These are phyloP conservation scores for Physocladia obscura DNA, from an alignment of 192 early-diverging fungal species.

Conservation along the genomic window DNA sequence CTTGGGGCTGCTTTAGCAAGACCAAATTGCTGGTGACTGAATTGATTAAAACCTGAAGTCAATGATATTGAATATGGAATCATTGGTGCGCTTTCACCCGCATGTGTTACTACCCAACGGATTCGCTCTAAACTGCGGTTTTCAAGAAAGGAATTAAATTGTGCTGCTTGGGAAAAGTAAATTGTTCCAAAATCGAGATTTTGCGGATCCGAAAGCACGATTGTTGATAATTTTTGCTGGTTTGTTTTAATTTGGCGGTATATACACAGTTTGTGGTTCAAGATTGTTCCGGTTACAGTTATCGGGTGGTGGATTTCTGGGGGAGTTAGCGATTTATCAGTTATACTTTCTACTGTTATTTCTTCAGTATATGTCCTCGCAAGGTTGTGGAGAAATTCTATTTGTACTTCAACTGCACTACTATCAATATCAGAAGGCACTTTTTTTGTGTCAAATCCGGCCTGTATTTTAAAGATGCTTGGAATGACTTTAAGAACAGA, in stretches of 20 bases:
- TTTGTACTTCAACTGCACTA: slow-evolving; percentile 8
- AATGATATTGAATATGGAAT: slow-evolving; percentile 22
- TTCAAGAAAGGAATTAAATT: slow-evolving; percentile 35
- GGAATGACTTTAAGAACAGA: neutral
- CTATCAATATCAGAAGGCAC: neutral
- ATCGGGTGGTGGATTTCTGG: neutral
- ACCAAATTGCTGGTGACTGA: neutral
- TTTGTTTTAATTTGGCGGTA: slow-evolving; percentile 1
- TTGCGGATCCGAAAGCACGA: slow-evolving; percentile 31
- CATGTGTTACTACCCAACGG: slow-evolving; percentile 47
- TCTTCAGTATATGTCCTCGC: slow-evolving; percentile 28
- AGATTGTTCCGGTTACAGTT: slow-evolving; percentile 26
- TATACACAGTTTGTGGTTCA: slow-evolving; percentile 43
- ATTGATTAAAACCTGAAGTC: neutral
- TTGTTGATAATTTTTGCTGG: too few species aligned
- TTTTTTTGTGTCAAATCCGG: neutral
- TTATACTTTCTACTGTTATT: slow-evolving; percentile 28
- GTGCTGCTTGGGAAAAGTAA: slow-evolving; percentile 43
- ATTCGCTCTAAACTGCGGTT: slow-evolving; percentile 31
- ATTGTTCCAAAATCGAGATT: slow-evolving; percentile 43
- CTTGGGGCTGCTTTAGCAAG: neutral
- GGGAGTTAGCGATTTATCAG: neutral
- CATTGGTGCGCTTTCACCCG: slow-evolving; percentile 39
- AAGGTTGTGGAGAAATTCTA: slow-evolving; percentile 32
- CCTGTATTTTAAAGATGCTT: neutral